Evolutionary conservation across 768 basidiomycete species (phyloP).

Genomic region (Amanita brunnescens): DNA sequence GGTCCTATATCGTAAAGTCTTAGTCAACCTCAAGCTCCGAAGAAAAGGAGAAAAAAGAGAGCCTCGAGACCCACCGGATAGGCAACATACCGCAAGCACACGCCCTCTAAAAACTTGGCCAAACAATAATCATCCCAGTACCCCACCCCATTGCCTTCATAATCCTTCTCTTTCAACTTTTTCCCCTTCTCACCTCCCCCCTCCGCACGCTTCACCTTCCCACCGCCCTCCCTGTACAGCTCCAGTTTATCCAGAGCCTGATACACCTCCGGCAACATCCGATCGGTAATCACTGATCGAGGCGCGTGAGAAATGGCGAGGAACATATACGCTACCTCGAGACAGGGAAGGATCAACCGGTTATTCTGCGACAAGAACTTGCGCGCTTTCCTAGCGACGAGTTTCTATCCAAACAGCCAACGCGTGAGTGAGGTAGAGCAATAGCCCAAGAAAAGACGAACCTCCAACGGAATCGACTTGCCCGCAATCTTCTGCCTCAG

Average conservation of each 20-base stretch:
- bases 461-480: slow-evolving; percentile 53
- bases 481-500: slow-evolving; percentile 81
- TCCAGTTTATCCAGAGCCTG: slow-evolving; percentile 34
- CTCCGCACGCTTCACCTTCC: slow-evolving; percentile 6
- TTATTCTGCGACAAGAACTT: slow-evolving; percentile 71
- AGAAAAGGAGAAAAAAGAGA: background rate
- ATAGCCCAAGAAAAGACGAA: slow-evolving; percentile 13
- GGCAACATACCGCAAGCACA: slow-evolving; percentile 76
- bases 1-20: slow-evolving; percentile 32
- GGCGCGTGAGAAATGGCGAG: slow-evolving; percentile 72
- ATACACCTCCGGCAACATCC: slow-evolving; percentile 64
- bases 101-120: slow-evolving; percentile 74
- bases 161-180: slow-evolving; percentile 15
- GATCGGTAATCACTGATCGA: slow-evolving; percentile 40
- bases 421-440: background rate
- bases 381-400: slow-evolving; percentile 75
- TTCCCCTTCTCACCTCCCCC: slow-evolving; percentile 12
- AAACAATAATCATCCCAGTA: slow-evolving; percentile 82
- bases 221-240: slow-evolving; percentile 5
- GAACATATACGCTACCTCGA: slow-evolving; percentile 84
- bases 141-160: slow-evolving; percentile 32
- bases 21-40: background rate
- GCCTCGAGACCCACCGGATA: slow-evolving; percentile 74
- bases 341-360: slow-evolving; percentile 64
- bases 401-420: slow-evolving; percentile 51